These are phyloP conservation scores for Carex littledalei DNA, from an alignment of 176 grass and related monocot genomes.

Conservation along the genomic window DNA sequence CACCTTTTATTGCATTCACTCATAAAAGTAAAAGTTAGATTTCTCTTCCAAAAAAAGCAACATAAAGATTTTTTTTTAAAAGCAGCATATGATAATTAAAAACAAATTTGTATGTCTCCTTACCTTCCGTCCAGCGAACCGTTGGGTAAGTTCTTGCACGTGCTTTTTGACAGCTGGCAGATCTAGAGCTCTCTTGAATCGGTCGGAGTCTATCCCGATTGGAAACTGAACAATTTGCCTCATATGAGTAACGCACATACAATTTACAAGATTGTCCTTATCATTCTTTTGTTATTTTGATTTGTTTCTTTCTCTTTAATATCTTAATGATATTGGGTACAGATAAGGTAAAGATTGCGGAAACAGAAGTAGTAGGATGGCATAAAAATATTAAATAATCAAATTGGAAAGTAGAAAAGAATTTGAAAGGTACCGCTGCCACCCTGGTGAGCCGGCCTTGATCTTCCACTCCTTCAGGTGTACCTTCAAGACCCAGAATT, in stretches of 20 bases:
- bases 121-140: constrained; percentile 87
- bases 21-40: constrained; percentile 24
- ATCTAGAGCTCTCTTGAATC: constrained; percentile 93
- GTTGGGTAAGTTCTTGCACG: constrained; percentile 52
- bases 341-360: background rate
- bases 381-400: background rate
- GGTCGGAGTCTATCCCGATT: constrained; percentile 99
- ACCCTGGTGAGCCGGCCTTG: constrained; percentile 94
- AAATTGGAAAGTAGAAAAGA: background rate
- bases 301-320: background rate
- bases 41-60: constrained; percentile 10
- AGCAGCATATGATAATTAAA: background rate
- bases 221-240: constrained; percentile 91
- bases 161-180: constrained; percentile 68
- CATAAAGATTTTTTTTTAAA: background rate
- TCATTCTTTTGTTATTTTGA: background rate
- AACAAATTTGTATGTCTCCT: constrained; percentile 9
- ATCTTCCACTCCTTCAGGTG: constrained; percentile 94
- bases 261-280: background rate
- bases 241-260: constrained; percentile 8
- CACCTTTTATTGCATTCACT: constrained; percentile 49
- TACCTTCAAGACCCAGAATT: constrained; percentile 98
- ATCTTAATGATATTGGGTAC: background rate
- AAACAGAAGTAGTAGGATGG: background rate
- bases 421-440: constrained; percentile 67